A percentile compares a stretch with the other conserved stretches of the same genome.
phyloP scores from a whole-genome alignment of 352 stramenopile species.

The Thalassiosira allenii region DNA sequence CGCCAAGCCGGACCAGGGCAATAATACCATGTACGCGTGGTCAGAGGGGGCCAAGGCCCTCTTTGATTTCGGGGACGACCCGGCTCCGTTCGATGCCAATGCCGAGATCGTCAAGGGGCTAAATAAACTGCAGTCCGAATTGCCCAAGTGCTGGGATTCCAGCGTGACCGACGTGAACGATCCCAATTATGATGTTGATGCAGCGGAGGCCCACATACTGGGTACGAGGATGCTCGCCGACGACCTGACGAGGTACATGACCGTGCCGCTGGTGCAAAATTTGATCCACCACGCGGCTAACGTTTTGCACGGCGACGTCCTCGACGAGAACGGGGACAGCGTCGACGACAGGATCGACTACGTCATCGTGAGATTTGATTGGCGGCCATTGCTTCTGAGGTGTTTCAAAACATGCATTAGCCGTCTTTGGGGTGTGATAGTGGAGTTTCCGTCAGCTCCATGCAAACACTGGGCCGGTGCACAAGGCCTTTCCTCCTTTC shows the following conservation, averaged over 20 bases:
- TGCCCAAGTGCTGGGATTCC: slow-evolving; percentile 21
- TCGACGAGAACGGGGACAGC: not conserved
- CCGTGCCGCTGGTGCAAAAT: slow-evolving; percentile 77
- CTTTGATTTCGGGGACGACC: slow-evolving; percentile 50
- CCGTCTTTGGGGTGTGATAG: too few species aligned
- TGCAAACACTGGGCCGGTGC: too few species aligned
- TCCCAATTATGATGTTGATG: slow-evolving; percentile 1
- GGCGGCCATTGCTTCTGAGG: not conserved
- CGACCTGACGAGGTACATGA: slow-evolving; percentile 62
- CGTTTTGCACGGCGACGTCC: not conserved
- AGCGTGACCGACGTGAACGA: slow-evolving; percentile 4
- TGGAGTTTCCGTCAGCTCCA: too few species aligned
- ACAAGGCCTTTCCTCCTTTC: not conserved
- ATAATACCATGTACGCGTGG: slow-evolving; percentile 81
- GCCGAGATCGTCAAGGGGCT: slow-evolving; percentile 60
- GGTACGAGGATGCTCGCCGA: slow-evolving; percentile 47
- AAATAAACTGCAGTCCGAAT: slow-evolving; percentile 49
- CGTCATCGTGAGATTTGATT: slow-evolving; percentile 43
- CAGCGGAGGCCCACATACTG: too few species aligned
- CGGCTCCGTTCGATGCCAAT: slow-evolving; percentile 64
- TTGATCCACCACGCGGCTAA: slow-evolving; percentile 64
- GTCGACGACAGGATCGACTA: slow-evolving; percentile 28
- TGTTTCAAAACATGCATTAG: slow-evolving; percentile 4
- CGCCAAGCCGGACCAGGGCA: too few species aligned
- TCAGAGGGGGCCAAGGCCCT: slow-evolving; percentile 27